Base-by-base conservation (phyloP, 306 rosid species). In the Cucurbita argyrosperma region DNA sequence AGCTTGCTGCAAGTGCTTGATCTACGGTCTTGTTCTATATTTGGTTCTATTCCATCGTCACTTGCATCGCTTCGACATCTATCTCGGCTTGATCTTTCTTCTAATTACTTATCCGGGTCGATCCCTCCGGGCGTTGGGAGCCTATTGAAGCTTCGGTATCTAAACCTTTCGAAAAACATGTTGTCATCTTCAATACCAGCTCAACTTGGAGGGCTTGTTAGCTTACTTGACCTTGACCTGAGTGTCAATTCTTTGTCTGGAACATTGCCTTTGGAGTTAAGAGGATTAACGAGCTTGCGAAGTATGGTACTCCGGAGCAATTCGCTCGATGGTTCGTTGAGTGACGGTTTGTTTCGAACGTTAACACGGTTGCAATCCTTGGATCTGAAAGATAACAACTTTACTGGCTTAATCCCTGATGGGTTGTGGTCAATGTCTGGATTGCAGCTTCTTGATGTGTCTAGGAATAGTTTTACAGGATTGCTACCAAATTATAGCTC, bases 211-310 rank as follows among this genome's bases (percentile, higher is more conserved):
- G 77, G 79, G 83, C 89, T 94, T 57, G 63, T 37, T 65, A 87
- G 83, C 82, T 77, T 94, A 74, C 83, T 89, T 82, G 96, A 88
- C 87, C 89, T 94, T 85, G 98, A 90, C 81, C 89, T 94, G 53
- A 84, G 96, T 77, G 74, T 70, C 77, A 94, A 94, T 85, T 71
- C 80, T 53, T 84, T 93, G 64, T 67, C 79, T 1, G 92, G 90
- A 7, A 35, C 80, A 9, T 45, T 87, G 76, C 86, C 88, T 61
- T 55, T 16, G n/a, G 90, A 74, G 69, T 87, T 90, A 74, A 84
- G 69, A 19, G 84, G 83, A 63, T 77, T 86, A 70, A 85, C 80
- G 80, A 89, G 64, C 90, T 84, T 93, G 91, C 80, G 10, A 64
- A 85, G 63, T 76, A 38, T 92, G 84, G 16, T 80, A 42, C 77